phyloP scores from a whole-genome alignment of 75 land plant genomes.

The Selaginella moellendorffii region DNA sequence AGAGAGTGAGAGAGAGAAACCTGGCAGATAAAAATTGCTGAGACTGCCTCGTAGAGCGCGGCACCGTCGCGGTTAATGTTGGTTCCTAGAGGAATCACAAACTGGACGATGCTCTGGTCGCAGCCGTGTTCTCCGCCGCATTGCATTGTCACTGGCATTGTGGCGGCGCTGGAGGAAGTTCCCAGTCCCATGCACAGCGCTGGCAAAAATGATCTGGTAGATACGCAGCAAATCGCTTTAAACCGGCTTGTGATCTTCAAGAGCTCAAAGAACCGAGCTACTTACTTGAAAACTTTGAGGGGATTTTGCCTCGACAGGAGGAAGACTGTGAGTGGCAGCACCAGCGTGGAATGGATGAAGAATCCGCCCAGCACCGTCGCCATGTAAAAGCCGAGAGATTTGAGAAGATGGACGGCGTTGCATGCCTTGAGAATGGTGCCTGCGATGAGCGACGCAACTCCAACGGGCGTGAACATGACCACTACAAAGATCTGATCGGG shows the following conservation, averaged over 20 bases:
- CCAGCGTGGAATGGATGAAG: conserved; percentile 19
- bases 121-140: conserved; percentile 25
- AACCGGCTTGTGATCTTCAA: background rate
- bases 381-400: conserved; percentile 25
- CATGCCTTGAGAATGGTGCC: conserved; percentile 28
- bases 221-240: too few relatives aligned
- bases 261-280: background rate
- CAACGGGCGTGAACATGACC: conserved; percentile 22
- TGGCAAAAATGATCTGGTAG: conserved; percentile 27
- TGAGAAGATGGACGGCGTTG: conserved; percentile 14
- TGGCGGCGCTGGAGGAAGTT: conserved; percentile 29
- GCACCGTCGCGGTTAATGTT: conserved; percentile 32
- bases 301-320: conserved; percentile 16
- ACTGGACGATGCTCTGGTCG: conserved; percentile 22
- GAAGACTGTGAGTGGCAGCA: conserved; percentile 19
- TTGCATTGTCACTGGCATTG: conserved; percentile 32
- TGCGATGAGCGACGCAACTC: conserved; percentile 31
- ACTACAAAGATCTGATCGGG: conserved; percentile 10
- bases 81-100: conserved; percentile 28
- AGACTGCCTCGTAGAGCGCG: conserved; percentile 30
- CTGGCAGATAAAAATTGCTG: conserved; percentile 28
- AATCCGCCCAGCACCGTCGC: conserved; percentile 23
- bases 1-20: conserved; percentile 3
- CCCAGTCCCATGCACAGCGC: conserved; percentile 22
- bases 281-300: conserved; percentile 19